phyloP scores from a whole-genome alignment of 2,329 filamentous ascomycete species.

The Xylaria sp. region DNA sequence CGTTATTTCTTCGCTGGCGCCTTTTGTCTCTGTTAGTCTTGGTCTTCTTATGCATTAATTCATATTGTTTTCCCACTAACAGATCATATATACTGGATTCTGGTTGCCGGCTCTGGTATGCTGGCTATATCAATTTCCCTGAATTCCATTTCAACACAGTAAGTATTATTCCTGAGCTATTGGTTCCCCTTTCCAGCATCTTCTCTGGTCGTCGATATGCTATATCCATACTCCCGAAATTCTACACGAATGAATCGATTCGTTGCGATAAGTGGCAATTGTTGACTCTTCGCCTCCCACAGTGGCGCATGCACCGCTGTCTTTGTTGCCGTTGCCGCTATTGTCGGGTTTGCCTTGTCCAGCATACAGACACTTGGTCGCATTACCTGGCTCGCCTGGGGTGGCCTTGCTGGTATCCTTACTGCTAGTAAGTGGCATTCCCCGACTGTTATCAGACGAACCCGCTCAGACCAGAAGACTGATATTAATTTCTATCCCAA shows the following conservation, averaged over 20 bases:
- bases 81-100: conserved; percentile 19
- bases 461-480: neutral
- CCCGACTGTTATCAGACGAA: neutral
- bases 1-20: conserved; percentile 55
- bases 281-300: neutral
- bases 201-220: neutral
- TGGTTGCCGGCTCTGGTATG: conserved; percentile 54
- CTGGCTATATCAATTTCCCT: conserved; percentile 56
- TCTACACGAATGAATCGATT: neutral
- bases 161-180: neutral
- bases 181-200: neutral
- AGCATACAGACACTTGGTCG: conserved; percentile 50
- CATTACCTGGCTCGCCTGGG: conserved; percentile 52
- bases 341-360: conserved; percentile 42
- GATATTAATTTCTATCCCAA: neutral
- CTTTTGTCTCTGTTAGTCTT: conserved; percentile 50
- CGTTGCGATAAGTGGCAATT: neutral
- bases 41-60: neutral
- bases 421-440: conserved; percentile 26
- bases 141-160: conserved; percentile 55
- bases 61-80: neutral
- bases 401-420: conserved; percentile 49
- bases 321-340: conserved; percentile 53
- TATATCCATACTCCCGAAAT: neutral
- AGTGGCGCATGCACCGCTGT: conserved; percentile 54